phyloP scores from a whole-genome alignment of 257 asterid species.

The Jasminum sambac region DNA sequence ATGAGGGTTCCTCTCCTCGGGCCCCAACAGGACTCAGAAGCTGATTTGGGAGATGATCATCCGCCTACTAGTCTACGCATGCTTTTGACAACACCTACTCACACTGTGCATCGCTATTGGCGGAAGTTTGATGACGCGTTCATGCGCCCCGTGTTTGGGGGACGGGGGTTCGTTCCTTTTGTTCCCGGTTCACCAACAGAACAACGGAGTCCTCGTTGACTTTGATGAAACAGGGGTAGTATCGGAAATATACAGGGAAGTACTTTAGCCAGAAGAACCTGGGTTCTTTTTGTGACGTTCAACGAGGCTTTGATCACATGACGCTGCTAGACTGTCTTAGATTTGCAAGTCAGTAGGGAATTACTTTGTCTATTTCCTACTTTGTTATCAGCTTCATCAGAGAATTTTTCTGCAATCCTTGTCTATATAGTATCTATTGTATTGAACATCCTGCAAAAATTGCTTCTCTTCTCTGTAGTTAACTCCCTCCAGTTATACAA shows the following conservation, averaged over 20 bases:
- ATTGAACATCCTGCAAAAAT: not conserved
- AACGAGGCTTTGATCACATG: not conserved
- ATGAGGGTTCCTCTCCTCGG: conserved; percentile 29
- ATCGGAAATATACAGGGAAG: not conserved
- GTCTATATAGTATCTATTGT: too few relatives aligned
- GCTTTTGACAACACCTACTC: conserved; percentile 38
- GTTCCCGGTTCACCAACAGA: conserved; percentile 40
- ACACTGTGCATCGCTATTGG: conserved; percentile 42
- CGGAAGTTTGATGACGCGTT: conserved; percentile 43
- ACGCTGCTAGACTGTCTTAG: not conserved
- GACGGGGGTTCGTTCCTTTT: conserved; percentile 44
- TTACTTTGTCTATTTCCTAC: not conserved
- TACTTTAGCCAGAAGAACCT: not conserved
- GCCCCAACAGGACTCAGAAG: conserved; percentile 30
- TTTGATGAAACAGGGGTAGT: not conserved
- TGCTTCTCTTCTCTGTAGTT: not conserved
- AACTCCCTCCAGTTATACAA: too few relatives aligned
- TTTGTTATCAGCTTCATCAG: not conserved
- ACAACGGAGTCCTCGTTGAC: conserved; percentile 20
- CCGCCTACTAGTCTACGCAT: conserved; percentile 29
- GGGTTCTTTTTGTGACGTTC: not conserved
- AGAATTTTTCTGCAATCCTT: not conserved
- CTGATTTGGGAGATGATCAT: conserved; percentile 19
- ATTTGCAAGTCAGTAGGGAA: not conserved
- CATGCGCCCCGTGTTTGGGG: conserved; percentile 52